Evolutionary conservation across 768 basidiomycete species (phyloP).

Genomic region (Plicaturopsis crispa): DNA sequence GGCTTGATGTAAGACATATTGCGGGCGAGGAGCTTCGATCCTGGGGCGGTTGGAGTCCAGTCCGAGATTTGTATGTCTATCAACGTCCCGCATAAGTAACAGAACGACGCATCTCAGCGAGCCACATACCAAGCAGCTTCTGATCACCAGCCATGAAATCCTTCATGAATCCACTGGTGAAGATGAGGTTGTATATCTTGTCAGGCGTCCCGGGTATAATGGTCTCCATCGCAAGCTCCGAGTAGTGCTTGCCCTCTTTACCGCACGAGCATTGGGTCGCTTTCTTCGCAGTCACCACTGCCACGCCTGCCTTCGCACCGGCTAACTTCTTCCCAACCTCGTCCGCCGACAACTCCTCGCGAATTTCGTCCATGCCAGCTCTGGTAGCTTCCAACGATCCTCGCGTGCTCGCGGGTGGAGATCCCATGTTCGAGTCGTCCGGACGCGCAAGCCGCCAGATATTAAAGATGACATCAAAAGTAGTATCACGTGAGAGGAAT

Average conservation of each 20-base stretch:
- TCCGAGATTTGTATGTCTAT: constrained; percentile 93
- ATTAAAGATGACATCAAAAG: constrained; percentile 91
- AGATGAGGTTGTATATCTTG: constrained; percentile 92
- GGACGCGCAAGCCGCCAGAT: constrained; percentile 92
- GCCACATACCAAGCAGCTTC: constrained; percentile 69
- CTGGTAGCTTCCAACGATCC: constrained; percentile 23
- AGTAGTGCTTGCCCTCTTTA: constrained; percentile 58
- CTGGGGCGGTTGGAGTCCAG: constrained; percentile 67
- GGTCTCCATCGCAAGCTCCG: constrained; percentile 69
- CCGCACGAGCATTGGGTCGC: constrained; percentile 72
- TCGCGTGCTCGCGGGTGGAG: constrained; percentile 19
- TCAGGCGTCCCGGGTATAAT: constrained; percentile 88
- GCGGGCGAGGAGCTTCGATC: constrained; percentile 65
- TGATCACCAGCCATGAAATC: constrained; percentile 89
- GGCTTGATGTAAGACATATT: constrained; percentile 98
- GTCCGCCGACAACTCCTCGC: constrained; percentile 11
- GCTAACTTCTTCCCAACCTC: constrained; percentile 3
- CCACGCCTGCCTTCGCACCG: background rate
- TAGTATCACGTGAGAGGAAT: constrained; percentile 93
- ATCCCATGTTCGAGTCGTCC: constrained; percentile 30
- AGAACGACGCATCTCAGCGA: background rate
- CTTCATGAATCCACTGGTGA: constrained; percentile 92
- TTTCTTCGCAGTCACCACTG: constrained; percentile 27
- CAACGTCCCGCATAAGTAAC: background rate
- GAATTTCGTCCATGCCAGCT: constrained; percentile 19